Evolutionary conservation across 2,329 filamentous ascomycete genomes (phyloP), one percentile per base, ranked within the genome.

Genomic region (Gliomastix tumulicola): DNA sequence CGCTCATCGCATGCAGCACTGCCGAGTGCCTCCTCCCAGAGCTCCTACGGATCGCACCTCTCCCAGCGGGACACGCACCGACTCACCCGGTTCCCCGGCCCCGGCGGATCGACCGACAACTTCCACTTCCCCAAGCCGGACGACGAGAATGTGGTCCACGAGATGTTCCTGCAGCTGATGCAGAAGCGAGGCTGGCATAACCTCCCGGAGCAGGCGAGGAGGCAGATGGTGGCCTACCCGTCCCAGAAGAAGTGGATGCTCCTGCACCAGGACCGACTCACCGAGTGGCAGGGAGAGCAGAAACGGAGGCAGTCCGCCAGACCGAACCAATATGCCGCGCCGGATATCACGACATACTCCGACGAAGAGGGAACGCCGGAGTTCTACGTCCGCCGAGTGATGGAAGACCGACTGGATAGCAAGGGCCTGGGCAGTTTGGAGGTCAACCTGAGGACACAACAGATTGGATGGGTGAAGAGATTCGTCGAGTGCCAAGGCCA

Each of bases 401-500:
- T 97, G 85, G 90, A 97, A 59, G 94, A 96, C 60, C 86, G 79
- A 43, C 87, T 97, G 47, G 88, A 89, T 37, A 76, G 83, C 46
- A 96, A 97, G 67, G 86, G 94, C 43, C 72, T 98, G 44, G 87
- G 87, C 44, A 95, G 88, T 66, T 66, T 98, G 55, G 88, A 92
- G 55, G 94, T 98, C 65, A 96, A 90, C 59, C 63, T 98, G 50
- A 74, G 92, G 53, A 97, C 92, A 27, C 92, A 98, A 59, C 92
- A 94, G 40, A 97, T 98, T 50, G 89, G 84, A 50, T 98, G 92
- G 92, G 92, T 98, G 37, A 89, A 86, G 64, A 79, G 85, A 28
- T 98, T 97, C 60, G 88, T 97, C 47, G 92, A 98, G 63, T 92
- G 90, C 34, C 92, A 98, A 63, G 92, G 92, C 46, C 90, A 96